Evolutionary conservation across 2,329 filamentous ascomycete species (phyloP).

Genomic region (Onygenales sp.): DNA sequence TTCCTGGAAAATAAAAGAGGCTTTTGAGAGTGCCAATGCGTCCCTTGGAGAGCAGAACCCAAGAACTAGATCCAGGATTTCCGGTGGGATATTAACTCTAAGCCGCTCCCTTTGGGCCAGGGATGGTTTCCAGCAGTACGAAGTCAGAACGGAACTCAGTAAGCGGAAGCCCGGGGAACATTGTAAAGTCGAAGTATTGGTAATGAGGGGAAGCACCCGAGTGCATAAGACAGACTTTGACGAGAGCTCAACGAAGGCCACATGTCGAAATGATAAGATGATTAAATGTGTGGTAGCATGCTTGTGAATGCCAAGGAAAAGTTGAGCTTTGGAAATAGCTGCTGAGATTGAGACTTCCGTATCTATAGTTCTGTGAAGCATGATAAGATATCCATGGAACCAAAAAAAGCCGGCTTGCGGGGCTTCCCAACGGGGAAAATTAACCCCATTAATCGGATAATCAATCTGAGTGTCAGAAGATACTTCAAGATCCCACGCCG

Average conservation of each 20-base stretch:
- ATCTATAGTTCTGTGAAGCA: slow-evolving; percentile 3
- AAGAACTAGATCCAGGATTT: slow-evolving; percentile 11
- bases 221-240: slow-evolving; percentile 6
- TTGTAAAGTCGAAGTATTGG: slow-evolving; percentile 13
- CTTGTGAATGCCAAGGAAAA: slow-evolving; percentile 1
- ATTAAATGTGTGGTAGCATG: slow-evolving; percentile 8
- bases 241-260: slow-evolving; percentile 15
- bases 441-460: slow-evolving; percentile 4
- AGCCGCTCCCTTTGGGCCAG: slow-evolving; percentile 11
- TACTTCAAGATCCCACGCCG: slow-evolving; percentile 16
- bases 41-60: slow-evolving; percentile 11
- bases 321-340: slow-evolving; percentile 7
- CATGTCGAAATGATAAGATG: slow-evolving; percentile 14
- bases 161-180: slow-evolving; percentile 18
- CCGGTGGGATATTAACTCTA: slow-evolving; percentile 5
- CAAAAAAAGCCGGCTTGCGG: slow-evolving; percentile 10
- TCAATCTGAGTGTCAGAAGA: slow-evolving; percentile 5
- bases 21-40: slow-evolving; percentile 15
- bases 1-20: slow-evolving; percentile 13
- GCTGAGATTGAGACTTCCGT: slow-evolving; percentile 5
- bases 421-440: slow-evolving; percentile 9
- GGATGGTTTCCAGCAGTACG: slow-evolving; percentile 15
- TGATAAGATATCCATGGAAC: slow-evolving; percentile 13
- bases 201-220: slow-evolving; percentile 10
- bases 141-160: slow-evolving; percentile 15